phyloP scores from a whole-genome alignment of 257 asterid genomes.

The Mentha longifolia region DNA sequence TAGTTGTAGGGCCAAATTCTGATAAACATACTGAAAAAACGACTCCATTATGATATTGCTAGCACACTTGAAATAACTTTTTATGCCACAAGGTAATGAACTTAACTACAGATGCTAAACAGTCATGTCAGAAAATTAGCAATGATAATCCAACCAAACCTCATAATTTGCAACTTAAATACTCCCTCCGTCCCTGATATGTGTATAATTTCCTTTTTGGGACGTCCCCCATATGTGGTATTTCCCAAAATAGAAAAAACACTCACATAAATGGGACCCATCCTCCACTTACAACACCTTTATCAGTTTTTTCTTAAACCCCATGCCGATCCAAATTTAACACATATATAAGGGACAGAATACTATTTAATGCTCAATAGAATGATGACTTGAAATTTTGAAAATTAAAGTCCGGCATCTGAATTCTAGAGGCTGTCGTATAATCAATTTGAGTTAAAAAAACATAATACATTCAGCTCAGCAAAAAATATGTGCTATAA shows the following conservation, averaged over 20 bases:
- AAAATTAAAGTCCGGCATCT: conserved; percentile 12
- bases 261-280: no score
- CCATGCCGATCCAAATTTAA: no score
- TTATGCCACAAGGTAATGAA: conserved; percentile 2
- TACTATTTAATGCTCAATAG: conserved; percentile 6
- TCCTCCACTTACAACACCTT: no score
- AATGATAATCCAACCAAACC: conserved; percentile 5
- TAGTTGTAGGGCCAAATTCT: neutral
- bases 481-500: conserved; percentile 5
- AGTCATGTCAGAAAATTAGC: conserved; percentile 11
- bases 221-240: no score
- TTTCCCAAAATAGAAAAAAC: no score
- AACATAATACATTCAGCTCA: neutral
- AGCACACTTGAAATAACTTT: conserved; percentile 7
- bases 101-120: neutral
- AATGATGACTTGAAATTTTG: neutral
- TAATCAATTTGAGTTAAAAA: neutral
- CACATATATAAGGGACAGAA: no score
- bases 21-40: neutral
- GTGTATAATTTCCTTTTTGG: no score
- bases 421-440: neutral
- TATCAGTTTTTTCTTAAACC: no score
- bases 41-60: conserved; percentile 11
- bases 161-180: neutral
- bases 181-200: no score